Conservation (phyloP, 768 basidiomycete species). For the Naganishia antarctica region DNA sequence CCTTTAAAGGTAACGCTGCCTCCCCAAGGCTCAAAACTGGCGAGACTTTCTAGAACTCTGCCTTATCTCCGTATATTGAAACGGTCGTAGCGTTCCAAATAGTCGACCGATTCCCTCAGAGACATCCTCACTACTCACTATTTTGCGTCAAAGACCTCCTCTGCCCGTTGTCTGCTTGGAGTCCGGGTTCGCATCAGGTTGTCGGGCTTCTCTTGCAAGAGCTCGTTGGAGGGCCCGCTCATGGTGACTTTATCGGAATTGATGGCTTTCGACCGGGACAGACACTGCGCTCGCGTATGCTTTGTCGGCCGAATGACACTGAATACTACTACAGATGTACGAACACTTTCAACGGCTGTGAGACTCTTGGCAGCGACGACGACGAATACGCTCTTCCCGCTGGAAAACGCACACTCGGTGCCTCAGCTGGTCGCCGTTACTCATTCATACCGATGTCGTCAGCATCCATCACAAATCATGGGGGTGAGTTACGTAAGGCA, state of each 20-base stretch:
- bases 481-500: too few species aligned
- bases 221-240: not conserved
- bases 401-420: not conserved
- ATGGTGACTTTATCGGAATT: not conserved
- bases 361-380: too few species aligned
- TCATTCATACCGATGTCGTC: not conserved
- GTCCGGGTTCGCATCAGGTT: slow-evolving; percentile 14
- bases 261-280: too few species aligned
- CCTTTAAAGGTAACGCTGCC: too few species aligned
- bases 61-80: too few species aligned
- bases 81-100: too few species aligned
- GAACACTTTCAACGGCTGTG: not conserved
- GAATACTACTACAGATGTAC: not conserved
- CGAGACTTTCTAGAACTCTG: too few species aligned
- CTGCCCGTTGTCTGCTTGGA: slow-evolving; percentile 25
- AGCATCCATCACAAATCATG: slow-evolving; percentile 10
- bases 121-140: slow-evolving; percentile 37
- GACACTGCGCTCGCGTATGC: too few species aligned
- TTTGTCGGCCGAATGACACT: too few species aligned
- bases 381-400: too few species aligned
- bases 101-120: too few species aligned
- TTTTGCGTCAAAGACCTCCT: slow-evolving; percentile 47
- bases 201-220: not conserved
- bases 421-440: not conserved
- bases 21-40: too few species aligned